A percentile compares a stretch with the other conserved stretches of the same genome.
Conservation (phyloP, 2,329 filamentous ascomycete genomes). For the Alternaria postmessia region DNA sequence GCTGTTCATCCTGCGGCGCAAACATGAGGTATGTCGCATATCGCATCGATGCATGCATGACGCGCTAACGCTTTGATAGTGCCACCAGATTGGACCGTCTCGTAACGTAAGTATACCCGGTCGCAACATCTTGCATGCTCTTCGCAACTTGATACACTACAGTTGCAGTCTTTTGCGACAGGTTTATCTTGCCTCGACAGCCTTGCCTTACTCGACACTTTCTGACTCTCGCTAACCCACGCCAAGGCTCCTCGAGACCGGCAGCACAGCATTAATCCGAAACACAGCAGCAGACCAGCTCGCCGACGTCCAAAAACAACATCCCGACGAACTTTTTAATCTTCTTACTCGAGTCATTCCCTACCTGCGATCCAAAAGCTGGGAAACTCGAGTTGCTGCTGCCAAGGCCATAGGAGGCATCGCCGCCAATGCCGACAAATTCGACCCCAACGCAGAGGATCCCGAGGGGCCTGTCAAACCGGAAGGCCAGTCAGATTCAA, state of each 20-base stretch:
- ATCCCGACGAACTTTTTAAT: constrained; percentile 97
- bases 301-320: constrained; percentile 96
- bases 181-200: background rate
- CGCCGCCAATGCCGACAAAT: constrained; percentile 83
- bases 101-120: constrained; percentile 46
- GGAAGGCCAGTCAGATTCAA: constrained; percentile 53
- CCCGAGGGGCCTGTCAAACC: constrained; percentile 70
- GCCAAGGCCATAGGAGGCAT: constrained; percentile 96
- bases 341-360: constrained; percentile 92
- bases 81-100: constrained; percentile 51
- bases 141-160: background rate
- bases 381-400: constrained; percentile 93
- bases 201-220: constrained; percentile 2
- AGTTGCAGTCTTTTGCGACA: background rate
- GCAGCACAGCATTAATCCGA: constrained; percentile 93
- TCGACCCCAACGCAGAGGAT: constrained; percentile 79
- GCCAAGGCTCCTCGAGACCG: constrained; percentile 89
- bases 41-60: constrained; percentile 32
- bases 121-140: constrained; percentile 5
- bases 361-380: constrained; percentile 92
- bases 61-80: constrained; percentile 48
- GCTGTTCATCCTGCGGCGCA: constrained; percentile 19
- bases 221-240: constrained; percentile 31
- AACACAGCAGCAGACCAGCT: constrained; percentile 97
- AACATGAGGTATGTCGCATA: constrained; percentile 41